Base-by-base conservation (phyloP, 2,329 filamentous ascomycete species). In the Cercospora citrullina region DNA sequence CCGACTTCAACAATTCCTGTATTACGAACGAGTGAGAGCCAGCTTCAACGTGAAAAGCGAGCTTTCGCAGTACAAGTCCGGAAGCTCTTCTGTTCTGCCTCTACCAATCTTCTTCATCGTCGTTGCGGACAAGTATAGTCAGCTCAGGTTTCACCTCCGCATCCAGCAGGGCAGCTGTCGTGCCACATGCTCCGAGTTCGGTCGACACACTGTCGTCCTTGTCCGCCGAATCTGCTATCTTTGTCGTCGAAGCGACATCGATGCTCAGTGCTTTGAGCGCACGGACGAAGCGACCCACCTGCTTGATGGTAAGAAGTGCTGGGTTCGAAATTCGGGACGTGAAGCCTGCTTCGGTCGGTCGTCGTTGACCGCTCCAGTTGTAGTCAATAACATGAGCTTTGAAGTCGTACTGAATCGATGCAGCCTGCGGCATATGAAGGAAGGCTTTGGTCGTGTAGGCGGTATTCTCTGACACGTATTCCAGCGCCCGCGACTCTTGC, bases 51-150 rank as follows among this genome's bases (percentile, higher is more conserved):
- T 26, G 26, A 5, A 5, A 26, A 3, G 26, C 26, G 26, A 26
- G 26, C 26, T 26, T 5, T 5, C 26, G 26, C 26, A 5, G 26
- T 26, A 26, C 5, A 5, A 26, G 26, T 26, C 26, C 26, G 2
- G 26, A 5, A 26, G 2, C 26, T 26, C 26, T 26, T 5, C 5
- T 26, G 26, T 26, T 26, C 26, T 26, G 26, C 30, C 31, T 12
- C 4, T 28, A 61, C 59, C 59, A 61, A 14, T 48, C 23, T 3
- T 33, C 55, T 0, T 51, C 36, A 21, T 65, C 55, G 9, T 59
- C 39, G 39, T 42, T 31, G 30, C 63, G 63, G 14, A 65, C 8
- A 39, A 65, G 14, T n/a, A 65, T 33, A 1, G 63, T 65, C 63
- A 65, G 26, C n/a, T 53, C 12, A 23, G 63, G 63, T 5, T 48